These are phyloP conservation scores for Suillus alpinus DNA, from an alignment of 768 basidiomycete species.

Conservation along the genomic window DNA sequence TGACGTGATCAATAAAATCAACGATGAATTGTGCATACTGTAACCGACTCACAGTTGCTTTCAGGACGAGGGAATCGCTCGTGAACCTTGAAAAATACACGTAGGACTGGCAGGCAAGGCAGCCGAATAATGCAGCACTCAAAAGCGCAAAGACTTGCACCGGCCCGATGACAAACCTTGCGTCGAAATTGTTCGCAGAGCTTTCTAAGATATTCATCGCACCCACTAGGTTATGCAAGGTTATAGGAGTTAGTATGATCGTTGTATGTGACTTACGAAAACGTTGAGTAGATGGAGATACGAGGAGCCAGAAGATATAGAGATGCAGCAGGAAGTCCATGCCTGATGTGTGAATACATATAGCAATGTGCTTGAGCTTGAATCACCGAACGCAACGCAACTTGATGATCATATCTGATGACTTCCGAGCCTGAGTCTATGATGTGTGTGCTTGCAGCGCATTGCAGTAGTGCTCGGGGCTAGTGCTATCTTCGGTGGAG, in stretches of 20 bases:
- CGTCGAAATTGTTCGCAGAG: neutral
- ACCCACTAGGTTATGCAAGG: neutral
- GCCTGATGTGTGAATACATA: too few relatives aligned
- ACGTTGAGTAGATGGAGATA: neutral
- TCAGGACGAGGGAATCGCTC: conserved; percentile 3
- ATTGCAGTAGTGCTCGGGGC: too few relatives aligned
- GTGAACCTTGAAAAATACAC: conserved; percentile 12
- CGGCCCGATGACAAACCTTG: conserved; percentile 5
- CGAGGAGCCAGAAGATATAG: neutral
- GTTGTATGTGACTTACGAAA: neutral
- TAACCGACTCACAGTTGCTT: neutral
- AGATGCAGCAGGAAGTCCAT: too few relatives aligned
- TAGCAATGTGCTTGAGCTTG: too few relatives aligned
- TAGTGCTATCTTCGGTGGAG: too few relatives aligned
- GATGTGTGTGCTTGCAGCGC: too few relatives aligned
- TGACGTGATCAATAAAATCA: neutral
- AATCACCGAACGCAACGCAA: too few relatives aligned
- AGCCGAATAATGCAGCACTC: conserved; percentile 11
- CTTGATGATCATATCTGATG: too few relatives aligned
- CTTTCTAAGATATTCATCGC: neutral
- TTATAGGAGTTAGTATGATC: neutral
- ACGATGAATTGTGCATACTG: neutral
- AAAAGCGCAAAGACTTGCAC: conserved; percentile 11
- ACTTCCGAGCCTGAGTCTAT: too few relatives aligned
- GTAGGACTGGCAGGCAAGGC: conserved; percentile 11